These are phyloP conservation scores for Suillus alpinus DNA, from an alignment of 768 basidiomycete genomes.

Conservation along the genomic window DNA sequence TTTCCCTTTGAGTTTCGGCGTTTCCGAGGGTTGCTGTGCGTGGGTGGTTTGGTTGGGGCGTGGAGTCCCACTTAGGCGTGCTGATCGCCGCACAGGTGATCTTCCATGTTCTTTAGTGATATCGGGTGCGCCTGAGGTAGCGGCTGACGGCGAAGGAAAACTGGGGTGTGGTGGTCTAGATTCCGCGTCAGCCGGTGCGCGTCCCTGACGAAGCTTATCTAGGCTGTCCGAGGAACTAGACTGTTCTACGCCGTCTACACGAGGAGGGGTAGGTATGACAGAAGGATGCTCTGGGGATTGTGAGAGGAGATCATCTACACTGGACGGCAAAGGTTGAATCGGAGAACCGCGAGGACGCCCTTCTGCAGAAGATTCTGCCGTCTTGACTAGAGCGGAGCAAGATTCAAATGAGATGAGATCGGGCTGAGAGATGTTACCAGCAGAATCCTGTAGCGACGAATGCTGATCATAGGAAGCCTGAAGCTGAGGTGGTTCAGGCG, in stretches of 20 bases:
- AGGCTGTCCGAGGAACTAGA: constrained; percentile 4
- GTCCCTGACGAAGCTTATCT: neutral
- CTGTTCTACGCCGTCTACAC: constrained; percentile 5
- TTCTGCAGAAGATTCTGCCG: constrained; percentile 1
- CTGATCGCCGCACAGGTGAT: constrained; percentile 37
- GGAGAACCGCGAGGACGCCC: constrained; percentile 2
- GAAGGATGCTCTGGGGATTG: constrained; percentile 15
- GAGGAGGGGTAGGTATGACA: neutral
- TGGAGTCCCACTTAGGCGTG: constrained; percentile 34
- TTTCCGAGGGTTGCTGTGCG: constrained; percentile 17
- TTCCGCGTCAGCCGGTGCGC: neutral
- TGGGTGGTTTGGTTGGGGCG: constrained; percentile 12
- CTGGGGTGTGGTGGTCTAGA: neutral
- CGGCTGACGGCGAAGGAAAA: constrained; percentile 4
- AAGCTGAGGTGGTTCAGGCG: constrained; percentile 4
- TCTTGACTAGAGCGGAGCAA: constrained; percentile 28
- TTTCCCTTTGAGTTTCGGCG: constrained; percentile 18
- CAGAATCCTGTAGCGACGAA: neutral
- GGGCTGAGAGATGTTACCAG: constrained; percentile 15
- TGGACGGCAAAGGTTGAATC: constrained; percentile 14
- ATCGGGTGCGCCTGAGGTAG: constrained; percentile 3
- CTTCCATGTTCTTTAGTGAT: neutral
- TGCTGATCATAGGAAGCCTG: neutral
- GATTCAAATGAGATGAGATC: constrained; percentile 45
- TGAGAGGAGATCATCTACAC: constrained; percentile 23